A percentile compares a stretch with the other conserved stretches of the same genome.
Conservation (phyloP, 1,284 basidiomycete genomes). For the Pseudozyma pruni region DNA sequence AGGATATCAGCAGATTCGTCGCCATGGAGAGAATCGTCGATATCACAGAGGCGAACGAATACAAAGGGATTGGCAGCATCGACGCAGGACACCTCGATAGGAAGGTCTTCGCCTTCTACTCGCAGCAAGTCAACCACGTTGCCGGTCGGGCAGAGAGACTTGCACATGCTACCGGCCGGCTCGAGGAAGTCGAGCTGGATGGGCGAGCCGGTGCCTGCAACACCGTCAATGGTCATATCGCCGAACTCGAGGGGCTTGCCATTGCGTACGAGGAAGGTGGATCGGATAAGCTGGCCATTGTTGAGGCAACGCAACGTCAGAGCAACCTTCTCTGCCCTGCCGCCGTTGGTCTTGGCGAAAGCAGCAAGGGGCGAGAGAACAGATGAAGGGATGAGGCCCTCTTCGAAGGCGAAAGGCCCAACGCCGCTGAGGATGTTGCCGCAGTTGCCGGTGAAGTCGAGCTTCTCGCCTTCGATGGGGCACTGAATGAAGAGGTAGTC, state of each 20-base stretch:
- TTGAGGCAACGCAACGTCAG: conserved; percentile 16
- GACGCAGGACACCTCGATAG: conserved; percentile 39
- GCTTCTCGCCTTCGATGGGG: conserved; percentile 31
- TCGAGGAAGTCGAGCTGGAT: conserved; percentile 48
- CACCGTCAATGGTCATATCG: conserved; percentile 51
- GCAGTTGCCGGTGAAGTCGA: conserved; percentile 60
- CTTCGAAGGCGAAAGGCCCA: conserved; percentile 32
- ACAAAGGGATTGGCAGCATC: conserved; percentile 57
- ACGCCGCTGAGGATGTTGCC: conserved; percentile 59
- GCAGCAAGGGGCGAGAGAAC: not conserved
- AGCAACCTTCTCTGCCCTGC: not conserved
- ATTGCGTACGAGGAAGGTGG: conserved; percentile 35
- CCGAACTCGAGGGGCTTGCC: conserved; percentile 41
- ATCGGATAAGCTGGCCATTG: conserved; percentile 9
- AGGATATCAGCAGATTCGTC: conserved; percentile 13
- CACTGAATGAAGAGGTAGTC: conserved; percentile 62
- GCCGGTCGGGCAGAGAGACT: conserved; percentile 34
- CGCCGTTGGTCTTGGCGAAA: not conserved
- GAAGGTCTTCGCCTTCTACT: conserved; percentile 21
- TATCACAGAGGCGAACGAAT: conserved; percentile 39
- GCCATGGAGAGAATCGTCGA: conserved; percentile 5
- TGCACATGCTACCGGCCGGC: conserved; percentile 11
- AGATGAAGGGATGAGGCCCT: not conserved
- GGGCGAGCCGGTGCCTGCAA: conserved; percentile 43
- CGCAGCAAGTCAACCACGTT: conserved; percentile 26